Base-by-base conservation (phyloP, 345 rosid genomes). In the Acer negundo region DNA sequence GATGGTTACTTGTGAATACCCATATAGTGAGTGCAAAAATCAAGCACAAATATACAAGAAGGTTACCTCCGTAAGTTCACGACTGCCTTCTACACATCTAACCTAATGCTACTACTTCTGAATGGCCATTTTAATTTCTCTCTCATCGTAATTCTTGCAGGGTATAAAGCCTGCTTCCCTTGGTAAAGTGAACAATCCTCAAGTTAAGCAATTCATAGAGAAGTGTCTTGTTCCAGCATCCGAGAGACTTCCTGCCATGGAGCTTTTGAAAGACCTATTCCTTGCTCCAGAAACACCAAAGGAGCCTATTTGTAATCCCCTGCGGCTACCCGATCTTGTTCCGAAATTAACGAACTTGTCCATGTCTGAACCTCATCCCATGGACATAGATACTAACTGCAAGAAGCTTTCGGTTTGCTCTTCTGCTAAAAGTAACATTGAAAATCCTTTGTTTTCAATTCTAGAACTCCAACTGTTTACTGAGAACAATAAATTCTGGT, bases 31-130 rank as follows among this genome's bases (percentile, higher is more conserved):
- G 84, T 93, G 98, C 91, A 82, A 75, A 78, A 93, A 91, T 80
- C 86, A 88, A 2, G 93, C 97, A 9, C 96, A 93, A 78, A 93
- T 93, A 70, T 93, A 85, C 82, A 91, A 90, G 92, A 93, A 88
- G 84, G 98, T 93, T 66, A 85, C 89, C 62, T 87, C 89, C 62
- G 93, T 91, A 85, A 84, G 93, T 75, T 72, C 59, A 53, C 23
- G 16, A 64, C 51, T 47, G 31, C 75, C 56, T 76, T 44, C 69
- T 6, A n/a, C 65, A 24, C 40, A 26, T 69, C 22, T 35, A 24
- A n/a, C 22, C n/a, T 56, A 35, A 35, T 35, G 73, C 64, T 42
- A 35, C 15, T 31, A 23, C 47, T 40, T 69, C 20, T 23, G 35
- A 59, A 47, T 24, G 15, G 26, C 63, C 19, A 13, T 58, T 70